A percentile compares a stretch with the other conserved stretches of the same genome.
Evolutionary conservation across 2,329 filamentous ascomycete genomes (phyloP).

Genomic region (Cladosporium sphaerospermum): DNA sequence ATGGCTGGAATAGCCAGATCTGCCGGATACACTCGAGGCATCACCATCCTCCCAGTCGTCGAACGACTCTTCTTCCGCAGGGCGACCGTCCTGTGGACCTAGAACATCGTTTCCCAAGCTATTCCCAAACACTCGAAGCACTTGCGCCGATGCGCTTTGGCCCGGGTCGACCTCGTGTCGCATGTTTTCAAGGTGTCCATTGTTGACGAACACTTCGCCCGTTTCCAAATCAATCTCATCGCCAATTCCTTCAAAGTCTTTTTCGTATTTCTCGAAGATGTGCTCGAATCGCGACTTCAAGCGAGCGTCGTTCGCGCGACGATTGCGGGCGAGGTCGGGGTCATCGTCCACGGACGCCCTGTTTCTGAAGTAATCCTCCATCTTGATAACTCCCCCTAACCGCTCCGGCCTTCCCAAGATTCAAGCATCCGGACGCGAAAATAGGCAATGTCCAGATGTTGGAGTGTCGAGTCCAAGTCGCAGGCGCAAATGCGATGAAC

Average conservation of each 20-base stretch:
- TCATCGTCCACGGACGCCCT: slow-evolving; percentile 11
- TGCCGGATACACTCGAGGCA: background rate
- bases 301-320: slow-evolving; percentile 55
- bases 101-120: slow-evolving; percentile 27
- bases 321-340: slow-evolving; percentile 23
- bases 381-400: background rate
- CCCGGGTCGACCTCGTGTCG: slow-evolving; percentile 50
- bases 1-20: slow-evolving; percentile 3
- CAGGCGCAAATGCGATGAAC: background rate
- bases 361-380: slow-evolving; percentile 12
- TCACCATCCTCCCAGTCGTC: slow-evolving; percentile 14
- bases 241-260: slow-evolving; percentile 73
- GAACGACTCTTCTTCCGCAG: slow-evolving; percentile 1
- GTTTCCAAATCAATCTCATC: slow-evolving; percentile 85
- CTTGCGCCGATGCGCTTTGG: slow-evolving; percentile 23
- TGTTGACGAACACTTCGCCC: slow-evolving; percentile 78
- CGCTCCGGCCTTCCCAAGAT: background rate
- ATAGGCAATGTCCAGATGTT: background rate
- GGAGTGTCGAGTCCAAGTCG: background rate
- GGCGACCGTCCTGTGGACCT: background rate
- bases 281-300: slow-evolving; percentile 79
- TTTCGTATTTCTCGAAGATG: slow-evolving; percentile 84
- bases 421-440: background rate
- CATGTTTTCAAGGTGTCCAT: slow-evolving; percentile 72
- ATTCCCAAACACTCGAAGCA: slow-evolving; percentile 27